Conservation (phyloP, 75 land plant genomes). For the Pinus albicaulis region DNA sequence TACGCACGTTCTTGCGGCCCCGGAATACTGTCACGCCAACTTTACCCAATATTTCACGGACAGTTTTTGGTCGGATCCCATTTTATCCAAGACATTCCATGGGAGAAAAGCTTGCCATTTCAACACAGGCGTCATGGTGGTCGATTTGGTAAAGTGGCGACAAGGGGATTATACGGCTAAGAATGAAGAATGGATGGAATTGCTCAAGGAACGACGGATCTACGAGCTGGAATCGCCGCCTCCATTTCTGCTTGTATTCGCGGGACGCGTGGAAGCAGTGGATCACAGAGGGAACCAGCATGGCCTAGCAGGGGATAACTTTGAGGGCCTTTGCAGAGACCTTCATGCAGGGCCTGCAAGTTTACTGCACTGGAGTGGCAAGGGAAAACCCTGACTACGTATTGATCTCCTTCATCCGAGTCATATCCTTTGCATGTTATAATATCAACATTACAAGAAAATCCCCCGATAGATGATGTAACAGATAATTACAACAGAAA, state of each 20-base stretch:
- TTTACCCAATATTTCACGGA: slow-evolving; percentile 77
- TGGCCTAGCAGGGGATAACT: slow-evolving; percentile 77
- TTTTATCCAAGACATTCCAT: slow-evolving; percentile 37
- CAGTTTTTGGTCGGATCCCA: slow-evolving; percentile 60
- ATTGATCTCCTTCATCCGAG: too few species aligned
- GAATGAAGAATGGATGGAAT: slow-evolving; percentile 76
- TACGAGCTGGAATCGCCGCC: slow-evolving; percentile 85
- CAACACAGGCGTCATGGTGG: slow-evolving; percentile 93
- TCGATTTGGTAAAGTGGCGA: slow-evolving; percentile 70
- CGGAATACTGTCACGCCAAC: slow-evolving; percentile 88
- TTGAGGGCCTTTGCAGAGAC: slow-evolving; percentile 51
- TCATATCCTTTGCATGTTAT: too few species aligned
- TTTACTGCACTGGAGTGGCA: slow-evolving; percentile 70
- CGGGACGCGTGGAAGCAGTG: slow-evolving; percentile 54
- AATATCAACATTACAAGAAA: too few species aligned
- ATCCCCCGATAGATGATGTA: too few species aligned
- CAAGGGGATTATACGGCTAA: slow-evolving; percentile 38
- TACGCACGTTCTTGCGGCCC: slow-evolving; percentile 62
- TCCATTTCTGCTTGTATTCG: slow-evolving; percentile 82
- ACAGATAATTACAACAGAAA: too few species aligned
- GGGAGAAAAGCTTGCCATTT: slow-evolving; percentile 66
- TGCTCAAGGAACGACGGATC: slow-evolving; percentile 70
- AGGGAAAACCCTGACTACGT: slow-evolving; percentile 67
- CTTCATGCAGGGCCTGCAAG: slow-evolving; percentile 67
- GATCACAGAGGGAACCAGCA: slow-evolving; percentile 90